Conservation (phyloP, 257 asterid species). For the Nicotiana tomentosiformis region DNA sequence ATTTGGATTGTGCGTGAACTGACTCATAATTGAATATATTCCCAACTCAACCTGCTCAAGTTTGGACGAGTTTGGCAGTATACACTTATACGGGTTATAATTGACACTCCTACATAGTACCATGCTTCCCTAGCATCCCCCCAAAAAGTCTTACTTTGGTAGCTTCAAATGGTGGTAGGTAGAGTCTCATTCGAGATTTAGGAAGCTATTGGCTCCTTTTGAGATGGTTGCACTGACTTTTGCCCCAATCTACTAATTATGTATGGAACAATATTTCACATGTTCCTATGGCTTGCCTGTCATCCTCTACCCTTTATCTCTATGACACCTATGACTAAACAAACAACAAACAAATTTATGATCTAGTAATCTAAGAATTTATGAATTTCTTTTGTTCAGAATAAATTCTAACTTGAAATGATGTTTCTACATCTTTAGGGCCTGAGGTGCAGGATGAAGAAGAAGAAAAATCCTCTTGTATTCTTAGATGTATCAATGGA, state of each 20-base stretch:
- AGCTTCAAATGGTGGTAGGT: background rate
- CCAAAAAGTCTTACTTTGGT: background rate
- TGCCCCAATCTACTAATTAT: too few relatives aligned
- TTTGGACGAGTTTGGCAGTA: background rate
- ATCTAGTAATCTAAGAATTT: too few relatives aligned
- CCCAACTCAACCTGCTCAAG: background rate
- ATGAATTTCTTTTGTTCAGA: background rate
- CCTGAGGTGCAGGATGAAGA: conserved; percentile 38
- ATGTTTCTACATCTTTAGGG: conserved; percentile 15
- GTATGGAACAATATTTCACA: too few relatives aligned
- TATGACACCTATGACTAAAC: too few relatives aligned
- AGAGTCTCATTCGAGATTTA: background rate
- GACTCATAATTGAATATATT: background rate
- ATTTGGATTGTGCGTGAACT: background rate
- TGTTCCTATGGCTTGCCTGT: too few relatives aligned
- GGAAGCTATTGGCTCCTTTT: too few relatives aligned
- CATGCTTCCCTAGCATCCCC: background rate
- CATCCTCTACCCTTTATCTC: too few relatives aligned
- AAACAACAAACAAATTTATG: too few relatives aligned
- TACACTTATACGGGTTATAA: background rate
- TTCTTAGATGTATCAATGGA: conserved; percentile 76
- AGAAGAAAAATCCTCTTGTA: conserved; percentile 64
- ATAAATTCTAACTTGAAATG: background rate
- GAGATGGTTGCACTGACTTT: too few relatives aligned
- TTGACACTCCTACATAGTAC: background rate